Conservation (phyloP, 805 yeast species). For the Ogataea methanolica region DNA sequence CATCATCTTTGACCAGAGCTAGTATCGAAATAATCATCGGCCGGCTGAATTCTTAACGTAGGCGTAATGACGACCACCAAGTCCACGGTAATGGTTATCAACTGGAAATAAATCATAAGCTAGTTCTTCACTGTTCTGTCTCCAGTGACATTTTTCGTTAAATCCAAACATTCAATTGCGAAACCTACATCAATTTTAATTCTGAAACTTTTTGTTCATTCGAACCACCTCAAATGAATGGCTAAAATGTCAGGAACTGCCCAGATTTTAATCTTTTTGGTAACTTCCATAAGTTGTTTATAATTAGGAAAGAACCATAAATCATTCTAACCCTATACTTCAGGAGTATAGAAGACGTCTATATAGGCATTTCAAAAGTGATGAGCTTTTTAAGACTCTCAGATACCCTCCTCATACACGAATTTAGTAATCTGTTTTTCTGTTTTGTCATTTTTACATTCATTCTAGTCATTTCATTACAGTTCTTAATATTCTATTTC, state of each 20-base stretch:
- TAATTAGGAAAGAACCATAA: constrained; percentile 92
- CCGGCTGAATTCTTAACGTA: constrained; percentile 64
- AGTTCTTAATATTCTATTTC: too few relatives aligned
- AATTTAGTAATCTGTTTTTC: too few relatives aligned
- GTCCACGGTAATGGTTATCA: constrained; percentile 92
- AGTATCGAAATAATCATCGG: constrained; percentile 36
- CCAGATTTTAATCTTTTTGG: constrained; percentile 90
- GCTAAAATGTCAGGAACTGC: constrained; percentile 87
- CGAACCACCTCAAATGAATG: constrained; percentile 86
- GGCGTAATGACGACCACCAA: constrained; percentile 98
- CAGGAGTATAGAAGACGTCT: constrained; percentile 70
- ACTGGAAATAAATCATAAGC: constrained; percentile 87
- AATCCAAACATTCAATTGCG: constrained; percentile 79
- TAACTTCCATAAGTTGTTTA: constrained; percentile 83
- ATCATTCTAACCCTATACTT: constrained; percentile 82
- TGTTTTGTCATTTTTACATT: too few relatives aligned
- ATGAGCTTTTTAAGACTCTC: constrained; percentile 25
- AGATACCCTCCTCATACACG: too few relatives aligned
- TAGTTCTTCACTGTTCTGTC: constrained; percentile 30
- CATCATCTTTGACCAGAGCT: too few relatives aligned
- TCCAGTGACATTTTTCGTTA: constrained; percentile 50
- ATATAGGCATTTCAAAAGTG: constrained; percentile 72
- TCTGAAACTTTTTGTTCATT: constrained; percentile 75
- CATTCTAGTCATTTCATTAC: too few relatives aligned
- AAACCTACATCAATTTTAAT: constrained; percentile 89